phyloP scores from a whole-genome alignment of 306 rosid species.

The cucumber (Cucumis sativus) region Cucumber_9930_V3 NC_026659.2:25009501-25010000 shows the following conservation, averaged over 20 bases:
- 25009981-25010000: conserved; percentile 72
- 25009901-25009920: conserved; percentile 4
- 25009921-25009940: conserved; percentile 39
- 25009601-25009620: not conserved
- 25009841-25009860: not conserved
- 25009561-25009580: not conserved
- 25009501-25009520: not conserved
- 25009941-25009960: conserved; percentile 86
- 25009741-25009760: not conserved
- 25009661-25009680: not conserved
- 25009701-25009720: not conserved
- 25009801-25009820: not conserved
- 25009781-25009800: not conserved
- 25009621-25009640: not conserved
- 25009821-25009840: not conserved
- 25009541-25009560: not conserved
- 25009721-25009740: not conserved
- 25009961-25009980: conserved; percentile 66
- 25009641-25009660: not conserved
- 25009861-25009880: not conserved
- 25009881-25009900: not conserved
- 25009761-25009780: not conserved
- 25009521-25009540: not conserved
- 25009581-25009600: not conserved
- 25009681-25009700: not conserved